Percentiles rank a stretch among this genome's conserved stretches.
These are phyloP conservation scores for Neofusicoccum laricinum DNA, from an alignment of 2,329 filamentous ascomycete genomes.

Conservation along the genomic window DNA sequence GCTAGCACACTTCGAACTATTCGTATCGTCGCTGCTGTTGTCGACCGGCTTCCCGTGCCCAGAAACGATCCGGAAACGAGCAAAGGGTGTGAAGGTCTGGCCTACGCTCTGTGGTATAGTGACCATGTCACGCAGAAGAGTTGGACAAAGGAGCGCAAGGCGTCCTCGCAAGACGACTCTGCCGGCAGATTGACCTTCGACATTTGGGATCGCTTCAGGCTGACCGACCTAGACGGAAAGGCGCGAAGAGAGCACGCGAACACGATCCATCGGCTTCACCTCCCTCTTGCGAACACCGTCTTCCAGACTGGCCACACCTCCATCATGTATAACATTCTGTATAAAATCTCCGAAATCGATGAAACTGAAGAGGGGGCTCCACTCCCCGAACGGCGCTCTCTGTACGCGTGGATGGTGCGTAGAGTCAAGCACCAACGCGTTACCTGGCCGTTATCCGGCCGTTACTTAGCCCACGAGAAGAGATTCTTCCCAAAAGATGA, in stretches of 20 bases:
- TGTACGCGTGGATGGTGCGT: background rate
- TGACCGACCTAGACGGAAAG: background rate
- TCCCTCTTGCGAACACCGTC: slow-evolving; percentile 71
- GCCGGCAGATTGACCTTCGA: background rate
- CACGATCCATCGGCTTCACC: slow-evolving; percentile 31
- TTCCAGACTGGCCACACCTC: slow-evolving; percentile 63
- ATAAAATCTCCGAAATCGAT: slow-evolving; percentile 15
- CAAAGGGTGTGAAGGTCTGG: slow-evolving; percentile 32
- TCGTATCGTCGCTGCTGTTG: slow-evolving; percentile 28
- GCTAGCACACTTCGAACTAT: background rate
- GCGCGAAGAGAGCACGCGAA: slow-evolving; percentile 31
- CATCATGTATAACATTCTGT: slow-evolving; percentile 28
- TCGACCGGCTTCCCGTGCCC: slow-evolving; percentile 33
- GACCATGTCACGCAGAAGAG: background rate
- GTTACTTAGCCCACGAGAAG: background rate
- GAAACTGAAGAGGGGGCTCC: background rate
- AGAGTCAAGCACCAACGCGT: background rate
- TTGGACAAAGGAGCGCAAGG: background rate
- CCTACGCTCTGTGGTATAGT: slow-evolving; percentile 23
- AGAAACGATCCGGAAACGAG: slow-evolving; percentile 21
- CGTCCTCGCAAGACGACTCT: background rate
- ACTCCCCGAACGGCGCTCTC: background rate
- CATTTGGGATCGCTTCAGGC: background rate
- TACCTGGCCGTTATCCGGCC: background rate
- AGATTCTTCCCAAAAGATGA: background rate